Conservation (phyloP, 2,329 filamentous ascomycete genomes). For the Arachnomyces sp. region DNA sequence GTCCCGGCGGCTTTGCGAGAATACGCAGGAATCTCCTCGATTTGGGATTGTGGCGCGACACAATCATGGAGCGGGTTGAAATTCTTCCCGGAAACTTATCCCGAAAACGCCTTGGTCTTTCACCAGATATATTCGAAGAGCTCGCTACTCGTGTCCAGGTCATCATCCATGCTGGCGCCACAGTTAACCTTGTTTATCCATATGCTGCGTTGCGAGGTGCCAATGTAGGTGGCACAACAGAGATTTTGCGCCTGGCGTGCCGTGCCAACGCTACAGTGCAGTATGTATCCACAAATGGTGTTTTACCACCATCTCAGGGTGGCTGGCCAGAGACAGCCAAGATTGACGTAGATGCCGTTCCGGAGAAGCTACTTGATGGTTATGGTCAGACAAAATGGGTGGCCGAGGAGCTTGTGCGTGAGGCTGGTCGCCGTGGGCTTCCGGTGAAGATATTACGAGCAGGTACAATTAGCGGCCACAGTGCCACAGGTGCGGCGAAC, state of each 20-base stretch:
- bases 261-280: slow-evolving; percentile 64
- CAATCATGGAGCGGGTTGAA: slow-evolving; percentile 69
- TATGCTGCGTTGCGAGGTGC: slow-evolving; percentile 67
- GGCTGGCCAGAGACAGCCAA: slow-evolving; percentile 66
- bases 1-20: slow-evolving; percentile 61
- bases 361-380: slow-evolving; percentile 61
- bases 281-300: slow-evolving; percentile 73
- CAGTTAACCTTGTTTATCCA: slow-evolving; percentile 73
- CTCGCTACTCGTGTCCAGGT: slow-evolving; percentile 61
- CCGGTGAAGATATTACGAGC: slow-evolving; percentile 65
- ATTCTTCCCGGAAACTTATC: slow-evolving; percentile 67
- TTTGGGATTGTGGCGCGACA: slow-evolving; percentile 68
- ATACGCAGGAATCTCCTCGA: slow-evolving; percentile 72
- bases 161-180: slow-evolving; percentile 69
- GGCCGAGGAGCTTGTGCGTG: slow-evolving; percentile 64
- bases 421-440: slow-evolving; percentile 61
- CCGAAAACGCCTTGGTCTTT: slow-evolving; percentile 60
- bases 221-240: slow-evolving; percentile 71
- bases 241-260: slow-evolving; percentile 64
- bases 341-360: slow-evolving; percentile 60
- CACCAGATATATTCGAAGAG: slow-evolving; percentile 56
- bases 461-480: slow-evolving; percentile 73
- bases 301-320: slow-evolving; percentile 61
- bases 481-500: slow-evolving; percentile 65
- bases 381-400: slow-evolving; percentile 80